phyloP scores from a whole-genome alignment of 495 filamentous ascomycete genomes.

The Jackrogersella minutella region DNA sequence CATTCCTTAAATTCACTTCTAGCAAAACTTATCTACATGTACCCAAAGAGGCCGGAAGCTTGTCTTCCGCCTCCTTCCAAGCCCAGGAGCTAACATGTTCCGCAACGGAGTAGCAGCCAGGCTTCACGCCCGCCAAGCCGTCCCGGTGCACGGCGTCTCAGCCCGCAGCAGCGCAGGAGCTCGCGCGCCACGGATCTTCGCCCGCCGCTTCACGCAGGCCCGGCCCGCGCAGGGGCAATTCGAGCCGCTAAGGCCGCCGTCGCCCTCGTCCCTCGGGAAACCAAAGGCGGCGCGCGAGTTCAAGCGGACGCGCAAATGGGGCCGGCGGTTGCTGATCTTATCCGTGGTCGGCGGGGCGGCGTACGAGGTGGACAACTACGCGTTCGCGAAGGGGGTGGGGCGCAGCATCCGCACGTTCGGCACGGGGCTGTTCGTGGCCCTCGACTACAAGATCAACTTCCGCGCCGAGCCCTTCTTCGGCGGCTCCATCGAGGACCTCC shows the following conservation, averaged over 20 bases:
- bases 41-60: slow-evolving; percentile 28
- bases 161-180: not conserved
- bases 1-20: too few relatives aligned
- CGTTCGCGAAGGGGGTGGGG: slow-evolving; percentile 78
- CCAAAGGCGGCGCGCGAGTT: slow-evolving; percentile 72
- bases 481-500: slow-evolving; percentile 73
- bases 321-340: slow-evolving; percentile 72
- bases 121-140: slow-evolving; percentile 30
- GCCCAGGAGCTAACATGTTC: slow-evolving; percentile 38
- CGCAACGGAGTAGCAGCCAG: slow-evolving; percentile 39
- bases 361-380: slow-evolving; percentile 73
- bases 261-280: slow-evolving; percentile 79
- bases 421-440: slow-evolving; percentile 78
- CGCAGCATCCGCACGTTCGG: slow-evolving; percentile 85
- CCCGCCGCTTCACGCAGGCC: slow-evolving; percentile 20
- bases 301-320: slow-evolving; percentile 74
- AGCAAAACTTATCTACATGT: slow-evolving; percentile 18
- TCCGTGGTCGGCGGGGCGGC: slow-evolving; percentile 64
- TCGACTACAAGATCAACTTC: slow-evolving; percentile 98
- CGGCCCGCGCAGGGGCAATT: slow-evolving; percentile 51
- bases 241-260: slow-evolving; percentile 79
- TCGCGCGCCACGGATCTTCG: slow-evolving; percentile 13
- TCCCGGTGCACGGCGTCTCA: slow-evolving; percentile 1
- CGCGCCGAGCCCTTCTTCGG: slow-evolving; percentile 74
- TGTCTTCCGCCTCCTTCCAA: slow-evolving; percentile 33